Evolutionary conservation across 2,329 filamentous ascomycete species (phyloP), one percentile per base, ranked within the genome.

Genomic region (Achaetomium macrosporum): DNA sequence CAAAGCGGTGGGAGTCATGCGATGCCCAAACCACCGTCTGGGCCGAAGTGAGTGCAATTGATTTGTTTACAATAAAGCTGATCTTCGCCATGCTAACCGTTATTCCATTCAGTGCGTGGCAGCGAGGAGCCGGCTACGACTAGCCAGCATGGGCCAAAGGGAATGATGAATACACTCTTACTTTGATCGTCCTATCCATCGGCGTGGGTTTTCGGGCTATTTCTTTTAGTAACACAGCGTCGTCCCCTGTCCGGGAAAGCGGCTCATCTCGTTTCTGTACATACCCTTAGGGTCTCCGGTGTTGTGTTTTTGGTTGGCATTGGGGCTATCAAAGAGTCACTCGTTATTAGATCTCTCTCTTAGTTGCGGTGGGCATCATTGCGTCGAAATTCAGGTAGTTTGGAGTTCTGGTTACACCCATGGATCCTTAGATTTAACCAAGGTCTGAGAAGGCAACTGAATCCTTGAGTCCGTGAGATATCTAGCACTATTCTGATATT

Each of bases 61-160:
- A 9, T 15, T 12, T 12, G 15, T 35, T 12, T 35, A 3, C 10
- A 5, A 3, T 11, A 9, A 12, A 12, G 11, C n/a, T n/a, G n/a
- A n/a, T 37, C 7, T 37, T 37, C 10, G 2, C 9, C 3, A 5
- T 16, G 35, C 52, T 42, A 31, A 55, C 31, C 5, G 1, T 8
- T 37, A n/a, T 40, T 16, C 5, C 6, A 12, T 11, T 8, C 30
- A 79, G 75, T 66, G 73, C 74, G 58, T 80, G 77, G 77, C 76
- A 80, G 65, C 73, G 76, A 59, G 77, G 77, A 59, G 77, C 77
- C 48, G 77, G 77, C 56, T 80, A 80, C 64, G 77, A 80, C 64
- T 47, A 39, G 25, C 17, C 61, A 64, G 46, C 16, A 5, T 31
- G 33, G 19, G 20, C 15, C 16, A 15, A 12, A 12, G 20, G 15